Evolutionary conservation across 2,329 filamentous ascomycete species (phyloP).

Genomic region (Akanthomyces muscarius): DNA sequence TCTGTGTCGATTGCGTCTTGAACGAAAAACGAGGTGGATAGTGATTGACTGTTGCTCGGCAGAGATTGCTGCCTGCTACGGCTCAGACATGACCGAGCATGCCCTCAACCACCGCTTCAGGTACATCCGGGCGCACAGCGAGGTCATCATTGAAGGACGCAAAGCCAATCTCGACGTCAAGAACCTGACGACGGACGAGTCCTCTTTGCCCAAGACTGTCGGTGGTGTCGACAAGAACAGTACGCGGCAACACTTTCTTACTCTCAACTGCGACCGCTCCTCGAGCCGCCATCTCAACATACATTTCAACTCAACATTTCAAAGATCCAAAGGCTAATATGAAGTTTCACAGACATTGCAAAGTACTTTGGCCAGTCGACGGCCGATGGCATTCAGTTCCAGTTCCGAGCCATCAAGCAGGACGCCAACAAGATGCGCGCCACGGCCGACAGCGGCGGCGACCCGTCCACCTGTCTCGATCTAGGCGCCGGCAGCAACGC

Average conservation of each 20-base stretch:
- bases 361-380: slow-evolving; percentile 59
- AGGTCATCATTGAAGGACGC: slow-evolving; percentile 36
- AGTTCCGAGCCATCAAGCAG: slow-evolving; percentile 54
- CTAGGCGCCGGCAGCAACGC: slow-evolving; percentile 24
- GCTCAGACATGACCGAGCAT: slow-evolving; percentile 45
- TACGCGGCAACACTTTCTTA: slow-evolving; percentile 27
- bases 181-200: slow-evolving; percentile 35
- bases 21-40: neutral
- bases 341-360: slow-evolving; percentile 47
- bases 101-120: slow-evolving; percentile 51
- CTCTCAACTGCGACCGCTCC: neutral
- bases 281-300: neutral
- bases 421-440: slow-evolving; percentile 46
- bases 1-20: too few species aligned
- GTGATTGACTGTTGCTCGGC: slow-evolving; percentile 20
- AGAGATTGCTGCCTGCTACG: slow-evolving; percentile 47
- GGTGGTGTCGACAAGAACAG: slow-evolving; percentile 39
- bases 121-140: slow-evolving; percentile 39
- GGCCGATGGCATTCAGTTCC: slow-evolving; percentile 54
- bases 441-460: slow-evolving; percentile 41
- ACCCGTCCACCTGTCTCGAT: slow-evolving; percentile 40
- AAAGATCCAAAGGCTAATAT: neutral
- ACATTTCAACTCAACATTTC: neutral
- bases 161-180: slow-evolving; percentile 39
- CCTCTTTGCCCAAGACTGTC: slow-evolving; percentile 34